Base-by-base conservation (phyloP, 169 alveolate genomes). In the Fabrea salina region DNA sequence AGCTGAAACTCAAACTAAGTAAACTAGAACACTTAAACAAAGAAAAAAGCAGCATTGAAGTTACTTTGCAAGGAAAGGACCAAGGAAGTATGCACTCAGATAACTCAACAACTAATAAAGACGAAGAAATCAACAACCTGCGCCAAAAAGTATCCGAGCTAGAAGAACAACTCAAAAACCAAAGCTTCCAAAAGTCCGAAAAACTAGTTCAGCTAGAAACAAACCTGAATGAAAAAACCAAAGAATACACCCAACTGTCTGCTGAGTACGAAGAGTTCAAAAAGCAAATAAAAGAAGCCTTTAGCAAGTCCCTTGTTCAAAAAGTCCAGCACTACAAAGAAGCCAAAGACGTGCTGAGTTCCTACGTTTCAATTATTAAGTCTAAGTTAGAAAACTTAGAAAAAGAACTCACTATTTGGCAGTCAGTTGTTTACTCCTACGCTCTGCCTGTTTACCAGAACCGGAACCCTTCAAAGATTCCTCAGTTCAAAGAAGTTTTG, bases 251-350 rank as follows among this genome's bases (percentile, higher is more conserved):
- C 22, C 39, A 43, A 40, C 30, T 67, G 32, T 33, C 39, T 8
- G 58, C 78, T 40, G 78, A 67, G 27, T 67, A 41, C 33, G 78
- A 67, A 1, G 78, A 67, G 27, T 67, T 67, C 44, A 67, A 67
- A 67, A 67, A 41, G 44, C 78, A 67, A 32, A 67, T 67, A 41
- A 67, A 67, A 37, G 78, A 67, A 1, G 13, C 50, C 44, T 67
- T 67, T 67, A 37, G 44, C 22, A 44, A 19, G 2, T 22, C 35
- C 2, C 37, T 67, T 11, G 61, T 67, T 1, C 59, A 37, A 4
- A 67, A 44, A 32, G 78, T 67, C 2, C 61, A 67, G 27, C 59
- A 67, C 41, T 67, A 67, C 44, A 67, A 59, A 67, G 78, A 67
- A 43, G n/a, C 78, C 0, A 67, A 67, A 27, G 78, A 67, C 19